Conservation (phyloP, 805 yeast species). For the Suhomyces canberraensis region DNA sequence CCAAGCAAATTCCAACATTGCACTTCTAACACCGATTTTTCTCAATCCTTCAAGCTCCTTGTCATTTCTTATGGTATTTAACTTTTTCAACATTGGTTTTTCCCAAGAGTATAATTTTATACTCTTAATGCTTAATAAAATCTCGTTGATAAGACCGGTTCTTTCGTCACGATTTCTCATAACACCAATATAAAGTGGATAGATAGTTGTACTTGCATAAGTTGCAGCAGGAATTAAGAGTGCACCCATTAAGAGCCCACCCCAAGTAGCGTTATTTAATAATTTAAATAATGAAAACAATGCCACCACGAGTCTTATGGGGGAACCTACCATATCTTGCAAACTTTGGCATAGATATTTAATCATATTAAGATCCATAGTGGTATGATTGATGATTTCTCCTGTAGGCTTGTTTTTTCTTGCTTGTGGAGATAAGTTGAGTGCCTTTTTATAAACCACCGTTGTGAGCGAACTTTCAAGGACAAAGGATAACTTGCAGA, state of each 20-base stretch:
- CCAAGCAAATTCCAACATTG: conserved; percentile 34
- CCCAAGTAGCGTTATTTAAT: conserved; percentile 34
- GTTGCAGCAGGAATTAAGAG: conserved; percentile 32
- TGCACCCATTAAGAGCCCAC: conserved; percentile 31
- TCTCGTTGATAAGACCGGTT: conserved; percentile 36
- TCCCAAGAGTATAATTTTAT: conserved; percentile 44
- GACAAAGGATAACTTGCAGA: conserved; percentile 12
- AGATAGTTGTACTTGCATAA: conserved; percentile 23
- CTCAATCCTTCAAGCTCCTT: conserved; percentile 29
- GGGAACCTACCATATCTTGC: conserved; percentile 20
- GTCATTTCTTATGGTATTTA: conserved; percentile 31
- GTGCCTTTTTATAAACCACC: conserved; percentile 26
- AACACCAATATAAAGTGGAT: conserved; percentile 21
- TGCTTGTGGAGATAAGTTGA: conserved; percentile 29
- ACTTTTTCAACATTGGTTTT: conserved; percentile 33
- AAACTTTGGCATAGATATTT: conserved; percentile 14
- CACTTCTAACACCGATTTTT: conserved; percentile 31
- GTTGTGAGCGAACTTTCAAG: conserved; percentile 21
- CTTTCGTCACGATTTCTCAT: conserved; percentile 37
- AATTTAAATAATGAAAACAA: conserved; percentile 32
- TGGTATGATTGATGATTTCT: conserved; percentile 31
- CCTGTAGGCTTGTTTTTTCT: conserved; percentile 31
- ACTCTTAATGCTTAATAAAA: conserved; percentile 35
- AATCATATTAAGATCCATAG: conserved; percentile 25
- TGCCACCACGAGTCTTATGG: conserved; percentile 23